Evolutionary conservation across 2,329 filamentous ascomycete genomes (phyloP).

Genomic region (Colletotrichum sp.): DNA sequence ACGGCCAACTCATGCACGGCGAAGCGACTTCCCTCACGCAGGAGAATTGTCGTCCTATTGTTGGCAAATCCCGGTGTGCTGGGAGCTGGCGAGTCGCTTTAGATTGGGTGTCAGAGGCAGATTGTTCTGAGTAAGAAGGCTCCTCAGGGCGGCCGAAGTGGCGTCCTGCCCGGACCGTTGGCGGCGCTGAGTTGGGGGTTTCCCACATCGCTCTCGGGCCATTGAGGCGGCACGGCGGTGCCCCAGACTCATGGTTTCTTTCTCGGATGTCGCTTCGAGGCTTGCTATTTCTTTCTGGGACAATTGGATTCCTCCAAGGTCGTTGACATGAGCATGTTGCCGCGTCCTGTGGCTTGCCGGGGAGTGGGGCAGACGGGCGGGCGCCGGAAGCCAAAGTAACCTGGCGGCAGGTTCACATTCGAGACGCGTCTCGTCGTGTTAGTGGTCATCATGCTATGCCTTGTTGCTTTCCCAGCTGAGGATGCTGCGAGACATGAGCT

Average conservation of each 20-base stretch:
- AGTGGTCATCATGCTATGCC: slow-evolving; percentile 9
- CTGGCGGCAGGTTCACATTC: slow-evolving; percentile 7
- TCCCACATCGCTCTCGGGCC: background rate
- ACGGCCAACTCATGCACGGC: slow-evolving; percentile 26
- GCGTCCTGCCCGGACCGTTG: background rate
- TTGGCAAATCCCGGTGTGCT: background rate
- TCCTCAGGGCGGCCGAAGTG: background rate
- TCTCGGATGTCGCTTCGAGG: background rate
- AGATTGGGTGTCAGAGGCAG: slow-evolving; percentile 4
- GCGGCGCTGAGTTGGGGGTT: background rate
- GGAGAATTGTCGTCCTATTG: background rate
- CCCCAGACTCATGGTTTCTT: slow-evolving; percentile 1
- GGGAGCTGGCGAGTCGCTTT: background rate
- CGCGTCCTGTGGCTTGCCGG: background rate
- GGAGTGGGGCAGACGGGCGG: slow-evolving; percentile 7
- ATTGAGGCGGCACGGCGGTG: background rate
- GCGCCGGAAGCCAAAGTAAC: slow-evolving; percentile 3
- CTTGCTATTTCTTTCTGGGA: slow-evolving; percentile 4
- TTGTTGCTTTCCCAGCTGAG: background rate
- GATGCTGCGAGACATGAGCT: slow-evolving; percentile 6
- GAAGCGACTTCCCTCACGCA: background rate
- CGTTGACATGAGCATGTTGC: background rate
- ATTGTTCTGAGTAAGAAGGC: background rate
- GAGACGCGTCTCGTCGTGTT: slow-evolving; percentile 20
- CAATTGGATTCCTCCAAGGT: background rate